Evolutionary conservation across 108 stramenopile genomes (phyloP), one percentile per base, ranked within the genome.

Genomic region (Discostella stelligeroides): DNA sequence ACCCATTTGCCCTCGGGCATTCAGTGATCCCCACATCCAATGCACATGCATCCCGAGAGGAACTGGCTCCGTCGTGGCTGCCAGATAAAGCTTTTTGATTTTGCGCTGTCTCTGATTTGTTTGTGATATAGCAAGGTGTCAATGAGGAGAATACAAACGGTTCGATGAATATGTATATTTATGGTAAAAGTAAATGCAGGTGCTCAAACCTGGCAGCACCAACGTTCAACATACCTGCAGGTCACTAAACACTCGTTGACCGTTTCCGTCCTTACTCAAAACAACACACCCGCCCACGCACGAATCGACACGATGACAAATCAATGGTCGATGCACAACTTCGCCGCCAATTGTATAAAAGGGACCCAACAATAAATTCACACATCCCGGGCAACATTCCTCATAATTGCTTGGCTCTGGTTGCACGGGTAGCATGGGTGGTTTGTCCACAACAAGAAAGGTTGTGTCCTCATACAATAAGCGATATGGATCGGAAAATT

Each of bases 371-470:
- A 83, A 58, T 29, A 82, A 73, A 68, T 88, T 85, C 4, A 85
- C 87, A 55, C 91, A 91, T 24, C 91, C 94, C 9, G 94, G 91
- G 65, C 89, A 91, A 63, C 86, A 88, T 60, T 95, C 94, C 50
- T 80, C 76, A 65, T 92, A 92, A 63, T 95, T 95, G 53, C 86
- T 87, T 24, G 91, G 86, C 73, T 95, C 94, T 11, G 94, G 94
- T 60, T 95, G 94, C 15, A 91, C 91, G 9, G 94, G 94, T 20
- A 95, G 68, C 88, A 95, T 80, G 28, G 94, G 94, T 34, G 94
- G 94, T 68, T 95, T 95, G 49, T 95, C 94, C n/a, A 95, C 91
- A 13, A 95, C 85, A 5, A 95, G 53, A 64, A 95, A 95, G 6
- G 93, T 95, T 4, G 93, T 95, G 69, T 95, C 93, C 63, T 95